Evolutionary conservation across 2,329 filamentous ascomycete species (phyloP).

Genomic region (Kalaharituber pfeilii): DNA sequence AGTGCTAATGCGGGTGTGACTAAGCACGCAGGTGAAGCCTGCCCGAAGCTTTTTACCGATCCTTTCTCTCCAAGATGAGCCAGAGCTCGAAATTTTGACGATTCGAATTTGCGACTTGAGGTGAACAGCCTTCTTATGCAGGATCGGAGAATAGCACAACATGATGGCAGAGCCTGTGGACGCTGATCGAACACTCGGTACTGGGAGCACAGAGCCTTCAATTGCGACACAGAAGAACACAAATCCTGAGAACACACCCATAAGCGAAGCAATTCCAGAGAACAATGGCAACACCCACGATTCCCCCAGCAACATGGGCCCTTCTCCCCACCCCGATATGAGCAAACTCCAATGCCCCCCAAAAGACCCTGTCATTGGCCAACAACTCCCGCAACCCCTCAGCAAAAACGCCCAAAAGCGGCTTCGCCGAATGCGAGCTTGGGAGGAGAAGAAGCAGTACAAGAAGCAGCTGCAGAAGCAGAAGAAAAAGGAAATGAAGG

Average conservation of each 20-base stretch:
- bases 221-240: no score
- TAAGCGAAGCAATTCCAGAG: background rate
- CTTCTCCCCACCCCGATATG: no score
- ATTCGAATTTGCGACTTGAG: no score
- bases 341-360: background rate
- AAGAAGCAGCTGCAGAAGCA: slow-evolving; percentile 31
- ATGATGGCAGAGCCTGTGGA: no score
- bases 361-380: background rate
- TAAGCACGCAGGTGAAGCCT: background rate
- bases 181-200: no score
- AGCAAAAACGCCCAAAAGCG: slow-evolving; percentile 84
- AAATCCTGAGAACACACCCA: background rate
- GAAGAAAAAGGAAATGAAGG: slow-evolving; percentile 37
- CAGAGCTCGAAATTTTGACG: no score
- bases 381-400: slow-evolving; percentile 28
- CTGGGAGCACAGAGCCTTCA: no score
- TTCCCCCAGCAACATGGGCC: no score
- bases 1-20: background rate
- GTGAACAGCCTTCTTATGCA: no score
- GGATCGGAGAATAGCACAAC: no score
- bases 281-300: background rate
- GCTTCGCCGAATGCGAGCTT: slow-evolving; percentile 50
- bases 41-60: no score
- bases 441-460: slow-evolving; percentile 53
- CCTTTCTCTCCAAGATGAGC: no score